phyloP scores from a whole-genome alignment of 495 filamentous ascomycete species.

The Penicillium turbatum region DNA sequence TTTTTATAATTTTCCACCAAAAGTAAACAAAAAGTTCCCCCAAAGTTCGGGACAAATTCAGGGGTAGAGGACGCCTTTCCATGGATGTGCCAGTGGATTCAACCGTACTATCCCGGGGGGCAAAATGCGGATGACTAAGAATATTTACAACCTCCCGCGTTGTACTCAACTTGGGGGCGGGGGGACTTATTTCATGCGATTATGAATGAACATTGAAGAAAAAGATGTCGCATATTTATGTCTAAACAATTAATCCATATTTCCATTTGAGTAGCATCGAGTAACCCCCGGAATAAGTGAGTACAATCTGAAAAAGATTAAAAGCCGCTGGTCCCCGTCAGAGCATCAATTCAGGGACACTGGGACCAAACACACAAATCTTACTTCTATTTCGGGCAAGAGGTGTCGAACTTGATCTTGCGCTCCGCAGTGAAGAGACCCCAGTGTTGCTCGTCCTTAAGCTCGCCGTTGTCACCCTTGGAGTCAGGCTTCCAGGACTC shows the following conservation, averaged over 20 bases:
- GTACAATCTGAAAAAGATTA: not conserved
- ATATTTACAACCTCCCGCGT: too few relatives aligned
- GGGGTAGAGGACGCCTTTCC: conserved; percentile 1
- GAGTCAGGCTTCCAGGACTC: conserved; percentile 74
- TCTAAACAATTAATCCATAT: conserved; percentile 1
- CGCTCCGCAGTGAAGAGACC: conserved; percentile 64
- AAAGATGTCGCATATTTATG: not conserved
- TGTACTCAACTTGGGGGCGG: too few relatives aligned
- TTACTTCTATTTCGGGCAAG: conserved; percentile 39
- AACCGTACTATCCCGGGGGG: not conserved
- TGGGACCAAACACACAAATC: not conserved
- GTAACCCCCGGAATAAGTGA: not conserved
- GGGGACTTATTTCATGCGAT: too few relatives aligned
- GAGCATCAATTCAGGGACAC: not conserved
- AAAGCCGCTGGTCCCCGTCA: not conserved
- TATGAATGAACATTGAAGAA: too few relatives aligned
- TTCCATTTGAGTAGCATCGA: not conserved
- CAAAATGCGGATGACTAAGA: not conserved
- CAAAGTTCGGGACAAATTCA: conserved; percentile 17
- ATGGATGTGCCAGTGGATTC: not conserved
- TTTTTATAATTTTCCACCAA: not conserved
- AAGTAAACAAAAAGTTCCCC: conserved; percentile 24
- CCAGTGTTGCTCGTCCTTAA: conserved; percentile 73
- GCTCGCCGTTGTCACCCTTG: conserved; percentile 62
- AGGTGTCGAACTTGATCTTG: conserved; percentile 57